Percentiles rank a stretch among this genome's conserved stretches.
Conservation (phyloP, 2,329 filamentous ascomycete species). For the Elsinoe perseae region DNA sequence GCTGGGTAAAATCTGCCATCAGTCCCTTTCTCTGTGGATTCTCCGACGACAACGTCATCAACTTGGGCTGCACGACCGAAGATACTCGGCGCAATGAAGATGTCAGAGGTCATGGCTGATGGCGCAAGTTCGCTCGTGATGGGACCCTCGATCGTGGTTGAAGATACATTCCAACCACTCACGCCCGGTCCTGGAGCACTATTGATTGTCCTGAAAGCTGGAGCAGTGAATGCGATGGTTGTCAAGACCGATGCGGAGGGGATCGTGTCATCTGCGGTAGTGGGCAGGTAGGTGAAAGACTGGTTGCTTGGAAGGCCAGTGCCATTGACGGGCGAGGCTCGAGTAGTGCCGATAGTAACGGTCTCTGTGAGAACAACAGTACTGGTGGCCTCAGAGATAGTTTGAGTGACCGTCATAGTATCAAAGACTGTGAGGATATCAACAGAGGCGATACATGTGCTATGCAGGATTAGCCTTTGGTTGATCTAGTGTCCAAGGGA, state of each 20-base stretch:
- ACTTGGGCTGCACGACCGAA: slow-evolving; percentile 1
- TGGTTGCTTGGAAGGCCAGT: slow-evolving; percentile 31
- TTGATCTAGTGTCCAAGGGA: neutral
- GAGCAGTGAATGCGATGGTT: neutral
- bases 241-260: neutral
- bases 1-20: neutral
- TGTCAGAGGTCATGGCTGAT: neutral
- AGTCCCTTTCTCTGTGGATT: neutral
- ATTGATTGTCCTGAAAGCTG: neutral
- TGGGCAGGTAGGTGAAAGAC: neutral
- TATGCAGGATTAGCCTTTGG: neutral
- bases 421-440: slow-evolving; percentile 8
- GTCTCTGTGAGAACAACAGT: slow-evolving; percentile 2
- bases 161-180: slow-evolving; percentile 1
- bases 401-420: slow-evolving; percentile 15
- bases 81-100: neutral
- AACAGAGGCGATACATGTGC: slow-evolving; percentile 7
- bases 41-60: neutral
- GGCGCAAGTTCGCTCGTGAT: neutral
- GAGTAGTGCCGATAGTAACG: slow-evolving; percentile 19
- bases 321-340: slow-evolving; percentile 17
- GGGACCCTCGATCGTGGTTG: neutral
- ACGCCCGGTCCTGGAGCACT: neutral
- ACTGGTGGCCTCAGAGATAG: neutral
- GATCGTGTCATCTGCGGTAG: slow-evolving; percentile 24